These are phyloP conservation scores for Leishmania gerbilli DNA, from an alignment of 208 protist species.

Conservation along the genomic window DNA sequence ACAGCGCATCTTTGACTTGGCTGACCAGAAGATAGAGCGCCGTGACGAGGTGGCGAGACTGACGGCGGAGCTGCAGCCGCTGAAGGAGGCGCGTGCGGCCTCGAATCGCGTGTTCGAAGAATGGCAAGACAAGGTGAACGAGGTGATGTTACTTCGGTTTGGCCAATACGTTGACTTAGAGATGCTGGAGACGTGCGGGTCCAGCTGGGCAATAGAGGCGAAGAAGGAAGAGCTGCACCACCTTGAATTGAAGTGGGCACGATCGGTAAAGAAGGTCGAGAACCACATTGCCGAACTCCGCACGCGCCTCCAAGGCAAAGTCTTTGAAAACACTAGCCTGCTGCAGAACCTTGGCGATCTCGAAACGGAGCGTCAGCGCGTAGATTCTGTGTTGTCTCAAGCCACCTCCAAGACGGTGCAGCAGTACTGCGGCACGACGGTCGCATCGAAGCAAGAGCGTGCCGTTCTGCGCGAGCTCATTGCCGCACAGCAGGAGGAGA, in stretches of 20 bases:
- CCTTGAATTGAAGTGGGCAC: constrained; percentile 82
- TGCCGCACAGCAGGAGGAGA: constrained; percentile 89
- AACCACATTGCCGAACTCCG: constrained; percentile 71
- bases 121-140: constrained; percentile 89
- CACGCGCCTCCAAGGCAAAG: constrained; percentile 53
- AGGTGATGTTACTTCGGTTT: constrained; percentile 97
- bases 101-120: constrained; percentile 67
- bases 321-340: constrained; percentile 86
- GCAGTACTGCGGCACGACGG: constrained; percentile 59
- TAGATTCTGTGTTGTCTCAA: constrained; percentile 72
- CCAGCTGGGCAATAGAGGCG: constrained; percentile 88
- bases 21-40: constrained; percentile 69
- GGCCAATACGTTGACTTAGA: constrained; percentile 94
- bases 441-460: constrained; percentile 84
- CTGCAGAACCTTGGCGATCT: constrained; percentile 88
- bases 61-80: constrained; percentile 58
- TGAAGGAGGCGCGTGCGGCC: constrained; percentile 71
- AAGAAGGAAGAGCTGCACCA: constrained; percentile 88
- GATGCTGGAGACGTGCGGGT: constrained; percentile 84
- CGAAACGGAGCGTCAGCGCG: constrained; percentile 70
- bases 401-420: constrained; percentile 78
- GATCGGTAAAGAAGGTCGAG: constrained; percentile 64
- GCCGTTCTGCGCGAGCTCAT: constrained; percentile 87
- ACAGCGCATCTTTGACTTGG: constrained; percentile 77
- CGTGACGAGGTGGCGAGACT: constrained; percentile 56